Percentiles rank a stretch among this genome's conserved stretches.
Evolutionary conservation across 2,329 filamentous ascomycete species (phyloP).

Genomic region (Fusarium abutilonis): DNA sequence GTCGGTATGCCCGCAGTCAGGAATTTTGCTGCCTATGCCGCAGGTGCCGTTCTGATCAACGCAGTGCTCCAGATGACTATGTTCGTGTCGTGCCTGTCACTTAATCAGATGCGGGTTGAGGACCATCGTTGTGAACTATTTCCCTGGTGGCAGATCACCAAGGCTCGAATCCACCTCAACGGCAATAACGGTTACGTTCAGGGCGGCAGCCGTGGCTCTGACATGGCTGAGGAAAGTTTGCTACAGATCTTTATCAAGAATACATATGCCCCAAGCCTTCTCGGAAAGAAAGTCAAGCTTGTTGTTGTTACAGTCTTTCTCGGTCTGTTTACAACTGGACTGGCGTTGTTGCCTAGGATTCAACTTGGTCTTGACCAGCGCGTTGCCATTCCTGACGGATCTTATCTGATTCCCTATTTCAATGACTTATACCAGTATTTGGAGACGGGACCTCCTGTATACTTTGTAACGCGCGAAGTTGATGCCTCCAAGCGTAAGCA

Average conservation of each 20-base stretch:
- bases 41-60: constrained; percentile 96
- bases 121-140: constrained; percentile 89
- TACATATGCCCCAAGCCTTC: constrained; percentile 82
- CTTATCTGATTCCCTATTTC: constrained; percentile 95
- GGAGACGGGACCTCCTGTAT: constrained; percentile 90
- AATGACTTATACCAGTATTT: constrained; percentile 95
- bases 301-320: constrained; percentile 82
- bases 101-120: constrained; percentile 93
- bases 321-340: constrained; percentile 83
- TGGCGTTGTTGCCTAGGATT: constrained; percentile 86
- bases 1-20: constrained; percentile 98
- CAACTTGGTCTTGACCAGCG: constrained; percentile 92
- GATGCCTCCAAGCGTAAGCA: constrained; percentile 79
- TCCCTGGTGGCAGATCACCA: constrained; percentile 84
- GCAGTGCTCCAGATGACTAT: constrained; percentile 96
- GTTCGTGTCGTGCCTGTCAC: constrained; percentile 89
- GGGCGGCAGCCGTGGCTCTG: constrained; percentile 69
- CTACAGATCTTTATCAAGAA: constrained; percentile 91
- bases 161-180: constrained; percentile 74
- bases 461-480: constrained; percentile 87
- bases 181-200: constrained; percentile 63
- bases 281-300: constrained; percentile 83
- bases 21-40: constrained; percentile 97
- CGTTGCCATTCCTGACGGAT: constrained; percentile 91
- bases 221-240: constrained; percentile 82